These are phyloP conservation scores for Anthracocystis setariae DNA, from an alignment of 1,284 basidiomycete species.

Conservation along the genomic window DNA sequence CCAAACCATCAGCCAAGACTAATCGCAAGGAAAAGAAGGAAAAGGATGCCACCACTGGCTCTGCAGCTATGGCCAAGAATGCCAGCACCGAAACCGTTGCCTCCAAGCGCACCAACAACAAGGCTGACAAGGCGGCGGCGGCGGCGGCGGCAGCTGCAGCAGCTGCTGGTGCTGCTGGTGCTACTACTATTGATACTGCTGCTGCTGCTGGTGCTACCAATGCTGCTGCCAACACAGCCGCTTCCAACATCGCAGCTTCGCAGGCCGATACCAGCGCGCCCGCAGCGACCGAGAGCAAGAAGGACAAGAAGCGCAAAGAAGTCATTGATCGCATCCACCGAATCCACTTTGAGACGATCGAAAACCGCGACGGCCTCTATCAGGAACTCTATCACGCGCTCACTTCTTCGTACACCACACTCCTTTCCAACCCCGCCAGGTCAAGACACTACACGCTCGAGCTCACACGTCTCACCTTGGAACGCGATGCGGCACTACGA, in stretches of 20 bases:
- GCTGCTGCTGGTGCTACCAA: constrained; percentile 14
- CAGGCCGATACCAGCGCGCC: constrained; percentile 15
- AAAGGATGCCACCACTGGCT: constrained; percentile 28
- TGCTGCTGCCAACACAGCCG: constrained; percentile 11
- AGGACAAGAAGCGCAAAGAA: constrained; percentile 63
- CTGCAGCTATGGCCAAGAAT: constrained; percentile 40
- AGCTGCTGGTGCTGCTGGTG: constrained; percentile 6
- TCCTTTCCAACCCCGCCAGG: constrained; percentile 57
- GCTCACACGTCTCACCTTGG: constrained; percentile 52
- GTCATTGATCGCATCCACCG: constrained; percentile 65
- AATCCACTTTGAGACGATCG: constrained; percentile 64
- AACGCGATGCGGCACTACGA: constrained; percentile 58
- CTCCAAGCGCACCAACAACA: constrained; percentile 33
- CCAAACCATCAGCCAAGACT: constrained; percentile 36
- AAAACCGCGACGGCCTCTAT: constrained; percentile 63
- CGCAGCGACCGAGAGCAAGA: constrained; percentile 40
- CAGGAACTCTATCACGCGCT: constrained; percentile 60
- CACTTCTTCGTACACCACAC: constrained; percentile 54
- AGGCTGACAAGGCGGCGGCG: constrained; percentile 39
- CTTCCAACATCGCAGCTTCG: constrained; percentile 6
- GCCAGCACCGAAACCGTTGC: constrained; percentile 34
- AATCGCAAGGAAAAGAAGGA: constrained; percentile 42
- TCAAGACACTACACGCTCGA: constrained; percentile 62
- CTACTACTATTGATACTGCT: constrained; percentile 7
- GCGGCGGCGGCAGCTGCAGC: constrained; percentile 24